Evolutionary conservation across 1,139 yeast genomes (phyloP).

Genomic region (Tardiomyces blankii): DNA sequence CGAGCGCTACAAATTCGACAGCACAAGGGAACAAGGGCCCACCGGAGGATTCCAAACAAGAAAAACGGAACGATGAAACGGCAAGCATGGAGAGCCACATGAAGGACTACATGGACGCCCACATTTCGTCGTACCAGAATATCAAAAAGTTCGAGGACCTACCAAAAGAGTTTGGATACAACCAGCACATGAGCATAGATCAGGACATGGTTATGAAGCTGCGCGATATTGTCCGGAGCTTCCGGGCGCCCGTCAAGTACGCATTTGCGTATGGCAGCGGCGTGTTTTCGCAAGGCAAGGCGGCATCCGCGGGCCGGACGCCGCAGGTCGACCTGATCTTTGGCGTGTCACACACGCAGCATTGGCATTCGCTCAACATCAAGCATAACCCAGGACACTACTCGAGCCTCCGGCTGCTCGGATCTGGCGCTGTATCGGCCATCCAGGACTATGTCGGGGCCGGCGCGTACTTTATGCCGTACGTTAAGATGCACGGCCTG

Average conservation of each 20-base stretch:
- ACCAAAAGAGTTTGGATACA: conserved; percentile 44
- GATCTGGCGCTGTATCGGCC: conserved; percentile 45
- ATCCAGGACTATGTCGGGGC: conserved; percentile 65
- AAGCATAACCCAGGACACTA: conserved; percentile 62
- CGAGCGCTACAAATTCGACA: too few relatives aligned
- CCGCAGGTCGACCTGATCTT: conserved; percentile 86
- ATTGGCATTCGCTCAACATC: conserved; percentile 69
- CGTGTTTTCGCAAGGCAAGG: conserved; percentile 67
- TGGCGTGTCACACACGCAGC: conserved; percentile 60
- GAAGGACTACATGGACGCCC: conserved; percentile 14
- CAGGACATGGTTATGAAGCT: conserved; percentile 37
- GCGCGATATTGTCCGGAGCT: conserved; percentile 40
- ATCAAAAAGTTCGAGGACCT: conserved; percentile 35
- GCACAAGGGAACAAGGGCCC: too few relatives aligned
- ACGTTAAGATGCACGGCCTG: conserved; percentile 50
- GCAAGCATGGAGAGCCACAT: background rate
- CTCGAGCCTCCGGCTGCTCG: conserved; percentile 51
- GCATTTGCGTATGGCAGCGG: conserved; percentile 96
- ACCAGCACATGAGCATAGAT: conserved; percentile 45
- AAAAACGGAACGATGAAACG: background rate
- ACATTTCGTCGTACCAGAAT: conserved; percentile 13
- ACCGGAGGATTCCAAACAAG: background rate
- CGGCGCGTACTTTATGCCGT: conserved; percentile 92
- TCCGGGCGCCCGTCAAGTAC: conserved; percentile 57
- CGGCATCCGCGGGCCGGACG: conserved; percentile 21